A percentile compares a stretch with the other conserved stretches of the same genome.
These are phyloP conservation scores for Fragaria iinumae DNA, from an alignment of 306 rosid species.

Conservation along the genomic window DNA sequence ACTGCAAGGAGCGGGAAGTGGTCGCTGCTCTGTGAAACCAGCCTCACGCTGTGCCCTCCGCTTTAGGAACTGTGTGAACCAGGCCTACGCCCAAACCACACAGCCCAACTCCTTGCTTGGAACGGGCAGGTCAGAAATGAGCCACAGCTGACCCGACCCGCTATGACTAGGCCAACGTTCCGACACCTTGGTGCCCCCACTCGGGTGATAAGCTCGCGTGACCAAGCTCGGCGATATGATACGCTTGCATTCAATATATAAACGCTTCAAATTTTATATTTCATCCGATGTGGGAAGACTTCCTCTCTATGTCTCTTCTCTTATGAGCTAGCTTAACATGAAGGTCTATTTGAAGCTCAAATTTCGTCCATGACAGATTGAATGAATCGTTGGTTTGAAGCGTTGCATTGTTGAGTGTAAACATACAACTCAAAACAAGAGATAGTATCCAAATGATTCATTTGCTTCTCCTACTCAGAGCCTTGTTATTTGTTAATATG, in stretches of 20 bases:
- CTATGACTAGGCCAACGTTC: background rate
- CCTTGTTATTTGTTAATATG: background rate
- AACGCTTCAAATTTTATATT: fast-evolving
- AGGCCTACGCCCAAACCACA: background rate
- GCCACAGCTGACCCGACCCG: background rate
- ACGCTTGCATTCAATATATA: background rate
- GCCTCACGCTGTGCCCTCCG: slow-evolving; percentile 6
- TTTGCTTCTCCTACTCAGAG: background rate
- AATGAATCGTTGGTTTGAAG: background rate
- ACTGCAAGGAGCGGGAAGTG: background rate
- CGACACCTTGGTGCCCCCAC: background rate
- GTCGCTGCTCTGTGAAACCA: slow-evolving; percentile 9
- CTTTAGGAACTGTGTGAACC: background rate
- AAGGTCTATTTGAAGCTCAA: background rate
- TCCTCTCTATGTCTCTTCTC: background rate
- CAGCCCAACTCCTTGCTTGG: background rate
- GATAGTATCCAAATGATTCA: background rate
- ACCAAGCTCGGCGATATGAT: background rate
- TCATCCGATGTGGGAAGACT: background rate
- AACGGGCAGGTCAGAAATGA: background rate
- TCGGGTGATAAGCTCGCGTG: background rate
- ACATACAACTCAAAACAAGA: background rate
- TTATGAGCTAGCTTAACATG: background rate
- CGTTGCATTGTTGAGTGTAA: background rate
- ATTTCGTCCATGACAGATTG: background rate